phyloP scores from a whole-genome alignment of 2,329 filamentous ascomycete genomes.

The Colletotrichum nymphaeae region DNA sequence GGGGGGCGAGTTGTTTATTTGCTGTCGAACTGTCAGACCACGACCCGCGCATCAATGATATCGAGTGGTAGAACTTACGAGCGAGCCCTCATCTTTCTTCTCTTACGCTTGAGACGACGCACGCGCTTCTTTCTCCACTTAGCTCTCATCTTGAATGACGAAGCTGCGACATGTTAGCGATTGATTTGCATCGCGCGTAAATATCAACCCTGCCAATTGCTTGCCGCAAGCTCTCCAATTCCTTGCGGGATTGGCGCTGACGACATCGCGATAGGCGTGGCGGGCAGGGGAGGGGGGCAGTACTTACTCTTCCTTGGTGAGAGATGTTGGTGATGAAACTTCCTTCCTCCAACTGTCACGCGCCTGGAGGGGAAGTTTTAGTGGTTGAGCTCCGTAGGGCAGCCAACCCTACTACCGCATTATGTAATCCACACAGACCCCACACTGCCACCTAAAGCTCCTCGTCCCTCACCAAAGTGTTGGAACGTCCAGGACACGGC shows the following conservation, averaged over 20 bases:
- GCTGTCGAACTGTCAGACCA: constrained; percentile 56
- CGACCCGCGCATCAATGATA: neutral
- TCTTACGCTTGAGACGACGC: constrained; percentile 99
- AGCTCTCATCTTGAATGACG: constrained; percentile 79
- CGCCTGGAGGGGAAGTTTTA: constrained; percentile 29
- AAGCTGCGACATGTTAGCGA: constrained; percentile 20
- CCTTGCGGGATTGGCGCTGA: neutral
- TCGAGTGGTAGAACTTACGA: constrained; percentile 73
- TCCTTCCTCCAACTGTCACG: constrained; percentile 20
- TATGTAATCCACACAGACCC: constrained; percentile 17
- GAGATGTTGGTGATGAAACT: constrained; percentile 38
- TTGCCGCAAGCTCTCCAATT: neutral
- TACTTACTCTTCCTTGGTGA: constrained; percentile 37
- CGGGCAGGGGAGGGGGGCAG: neutral
- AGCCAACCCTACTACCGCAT: constrained; percentile 32
- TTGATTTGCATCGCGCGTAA: neutral
- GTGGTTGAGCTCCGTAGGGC: constrained; percentile 35
- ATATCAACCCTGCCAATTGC: neutral
- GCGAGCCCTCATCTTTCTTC: constrained; percentile 99
- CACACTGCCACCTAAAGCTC: neutral
- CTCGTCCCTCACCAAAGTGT: neutral
- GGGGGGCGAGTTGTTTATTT: constrained; percentile 74
- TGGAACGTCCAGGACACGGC: neutral
- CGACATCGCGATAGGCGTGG: neutral
- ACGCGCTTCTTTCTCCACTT: constrained; percentile 99